These are phyloP conservation scores for Aspergillus floridensis DNA, from an alignment of 2,329 filamentous ascomycete species.

Conservation along the genomic window DNA sequence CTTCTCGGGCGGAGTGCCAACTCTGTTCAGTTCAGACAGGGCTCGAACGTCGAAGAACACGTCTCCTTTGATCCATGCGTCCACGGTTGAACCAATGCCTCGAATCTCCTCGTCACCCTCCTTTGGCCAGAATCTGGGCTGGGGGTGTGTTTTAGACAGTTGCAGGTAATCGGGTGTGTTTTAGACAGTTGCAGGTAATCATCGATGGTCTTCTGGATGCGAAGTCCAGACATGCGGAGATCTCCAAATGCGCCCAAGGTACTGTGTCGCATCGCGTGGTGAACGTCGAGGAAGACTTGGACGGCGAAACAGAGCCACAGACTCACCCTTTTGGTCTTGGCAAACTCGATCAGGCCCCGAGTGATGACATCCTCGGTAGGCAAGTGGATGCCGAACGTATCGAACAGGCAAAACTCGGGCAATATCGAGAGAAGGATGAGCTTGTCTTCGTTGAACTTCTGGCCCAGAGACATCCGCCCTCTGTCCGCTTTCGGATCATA, in stretches of 20 bases:
- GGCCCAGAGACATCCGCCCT: conserved; percentile 22
- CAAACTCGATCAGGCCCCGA: conserved; percentile 25
- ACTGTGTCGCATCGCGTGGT: conserved; percentile 32
- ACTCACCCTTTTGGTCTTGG: conserved; percentile 25
- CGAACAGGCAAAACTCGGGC: conserved; percentile 28
- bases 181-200: conserved; percentile 24
- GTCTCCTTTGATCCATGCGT: conserved; percentile 23
- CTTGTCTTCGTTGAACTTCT: conserved; percentile 38
- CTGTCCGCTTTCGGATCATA: conserved; percentile 32
- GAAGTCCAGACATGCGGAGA: conserved; percentile 27
- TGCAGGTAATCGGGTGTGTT: conserved; percentile 24
- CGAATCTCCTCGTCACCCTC: conserved; percentile 23
- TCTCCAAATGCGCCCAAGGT: conserved; percentile 20
- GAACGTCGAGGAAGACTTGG: conserved; percentile 35
- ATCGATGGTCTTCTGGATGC: conserved; percentile 26
- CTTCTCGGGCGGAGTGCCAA: conserved; percentile 14
- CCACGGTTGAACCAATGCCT: conserved; percentile 11
- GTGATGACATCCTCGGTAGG: conserved; percentile 32
- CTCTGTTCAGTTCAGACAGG: background rate
- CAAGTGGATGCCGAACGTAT: conserved; percentile 16
- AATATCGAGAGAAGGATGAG: conserved; percentile 31
- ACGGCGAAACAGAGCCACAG: conserved; percentile 32
- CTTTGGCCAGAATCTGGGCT: conserved; percentile 29
- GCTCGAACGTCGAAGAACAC: conserved; percentile 15
- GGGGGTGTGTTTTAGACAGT: conserved; percentile 21